Base-by-base conservation (phyloP, 2,329 filamentous ascomycete species). In the Botrytis squamosa region DNA sequence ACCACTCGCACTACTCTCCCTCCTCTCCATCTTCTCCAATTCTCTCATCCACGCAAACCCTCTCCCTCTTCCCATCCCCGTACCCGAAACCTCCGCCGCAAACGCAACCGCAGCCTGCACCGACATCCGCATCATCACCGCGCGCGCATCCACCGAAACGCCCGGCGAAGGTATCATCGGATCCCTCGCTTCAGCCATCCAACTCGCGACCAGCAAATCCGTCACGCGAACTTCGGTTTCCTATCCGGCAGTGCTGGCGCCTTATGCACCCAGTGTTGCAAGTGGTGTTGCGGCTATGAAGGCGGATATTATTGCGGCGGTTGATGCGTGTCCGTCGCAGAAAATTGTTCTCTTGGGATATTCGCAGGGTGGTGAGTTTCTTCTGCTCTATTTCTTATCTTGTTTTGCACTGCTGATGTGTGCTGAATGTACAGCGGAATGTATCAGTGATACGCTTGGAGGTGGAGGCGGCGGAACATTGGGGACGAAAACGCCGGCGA, bases 271-370 rank as follows among this genome's bases (percentile, higher is more conserved):
- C 8, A 70, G 67, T 33, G 67, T 70, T n/a, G 67, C 67, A n/a
- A 70, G 52, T 33, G 67, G 67, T 3, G 67, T 70, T 4, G 67
- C 67, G n/a, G 67, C 67, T 1, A 70, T 70, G 67, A 70, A 59
- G 22, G 10, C 38, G 5, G 67, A 67, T 67, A 40, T 70, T 14
- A 44, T 60, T 3, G 65, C 67, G 18, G 67, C 67, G 14, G 52
- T 70, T 2, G 52, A 70, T 12, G 67, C 67, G 18, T 70, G 67
- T 36, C 67, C 67, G 10, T 8, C 25, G 10, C 36, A 57, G 38
- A 70, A 70, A 29, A 70, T 70, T n/a, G 67, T 70, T 3, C n/a
- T 70, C 10, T 36, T 70, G 14, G 67, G 67, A 5, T 70, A 70
- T 33, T 57, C 49, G 10, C 67, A 70, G 52, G 67, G 67, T 46